phyloP scores from a whole-genome alignment of 179 eudicot species.

The Gypsophila paniculata region DNA sequence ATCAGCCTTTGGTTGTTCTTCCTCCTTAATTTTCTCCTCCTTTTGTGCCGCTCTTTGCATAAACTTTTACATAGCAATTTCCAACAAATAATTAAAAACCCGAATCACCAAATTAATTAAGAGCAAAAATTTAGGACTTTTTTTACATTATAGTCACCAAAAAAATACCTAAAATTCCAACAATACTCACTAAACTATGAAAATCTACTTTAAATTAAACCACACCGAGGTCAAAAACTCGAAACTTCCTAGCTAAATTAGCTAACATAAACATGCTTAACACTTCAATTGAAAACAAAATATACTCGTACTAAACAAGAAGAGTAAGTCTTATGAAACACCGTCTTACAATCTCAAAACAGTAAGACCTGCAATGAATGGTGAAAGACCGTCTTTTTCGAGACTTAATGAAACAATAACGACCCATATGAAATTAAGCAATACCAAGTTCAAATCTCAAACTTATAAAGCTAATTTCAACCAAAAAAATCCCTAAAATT shows the following conservation, averaged over 20 bases:
- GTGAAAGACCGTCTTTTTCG: too few species aligned
- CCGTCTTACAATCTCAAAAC: too few species aligned
- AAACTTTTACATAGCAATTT: slow-evolving; percentile 47
- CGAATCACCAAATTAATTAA: not conserved
- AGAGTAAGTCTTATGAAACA: too few species aligned
- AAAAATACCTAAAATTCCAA: not conserved
- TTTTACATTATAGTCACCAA: slow-evolving; percentile 1
- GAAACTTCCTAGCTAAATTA: too few species aligned
- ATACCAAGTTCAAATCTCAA: slow-evolving; percentile 19
- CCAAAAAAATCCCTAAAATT: too few species aligned
- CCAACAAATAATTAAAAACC: not conserved
- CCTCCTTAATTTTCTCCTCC: slow-evolving; percentile 62
- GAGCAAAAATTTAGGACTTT: slow-evolving; percentile 23
- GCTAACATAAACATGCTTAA: not conserved
- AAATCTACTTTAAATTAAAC: too few species aligned
- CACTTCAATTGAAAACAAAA: not conserved
- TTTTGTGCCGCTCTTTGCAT: slow-evolving; percentile 88
- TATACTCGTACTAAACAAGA: too few species aligned
- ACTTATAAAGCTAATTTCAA: too few species aligned
- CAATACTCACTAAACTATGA: too few species aligned
- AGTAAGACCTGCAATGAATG: too few species aligned
- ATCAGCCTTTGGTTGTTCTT: slow-evolving; percentile 45
- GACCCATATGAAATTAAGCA: slow-evolving; percentile 24
- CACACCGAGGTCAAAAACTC: too few species aligned
- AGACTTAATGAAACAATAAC: too few species aligned